Evolutionary conservation across 768 basidiomycete genomes (phyloP), one percentile per base, ranked within the genome.

Genomic region (Rhodotorula graminis): DNA sequence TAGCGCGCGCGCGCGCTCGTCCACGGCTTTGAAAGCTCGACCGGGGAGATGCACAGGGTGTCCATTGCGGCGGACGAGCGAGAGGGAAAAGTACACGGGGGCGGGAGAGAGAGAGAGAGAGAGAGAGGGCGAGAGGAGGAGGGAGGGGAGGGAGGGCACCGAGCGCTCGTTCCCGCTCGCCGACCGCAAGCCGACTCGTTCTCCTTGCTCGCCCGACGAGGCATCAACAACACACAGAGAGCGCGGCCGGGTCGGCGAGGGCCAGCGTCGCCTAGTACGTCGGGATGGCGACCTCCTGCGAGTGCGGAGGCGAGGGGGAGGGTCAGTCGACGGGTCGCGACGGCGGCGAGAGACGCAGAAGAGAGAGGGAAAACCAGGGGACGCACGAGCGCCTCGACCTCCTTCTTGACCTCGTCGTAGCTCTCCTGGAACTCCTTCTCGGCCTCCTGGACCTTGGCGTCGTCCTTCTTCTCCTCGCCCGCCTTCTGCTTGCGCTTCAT

Each of bases 341-440:
- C 37, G 9, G 37, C 37, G 37, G 37, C 31, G 25, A 46, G 27
- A 19, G 42, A n/a, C 9, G 15, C 18, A 59, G 31, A 2, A 2
- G 23, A 7, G 27, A 8, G 40, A 29, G 56, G 49, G 25, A 21
- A n/a, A n/a, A n/a, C n/a, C n/a, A n/a, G n/a, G 18, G 18, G 15
- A 67, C 71, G 49, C 55, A 72, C 71, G 23, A 95, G 82, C 80
- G 87, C 88, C 82, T 87, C 87, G 64, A 97, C 91, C 83, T 97
- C 95, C 79, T 85, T 84, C 78, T 85, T 87, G 79, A 91, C 89
- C 80, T 96, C 92, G 57, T 90, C 87, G 81, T 94, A 93, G 71
- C 90, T 82, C 78, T 92, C 90, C 80, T 85, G 85, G 82, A 91
- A 95, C 79, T 96, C 94, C 67, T 90, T 89, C 52, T 80, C 77